A percentile compares a stretch with the other conserved stretches of the same genome.
These are phyloP conservation scores for Penicillium ucsense DNA, from an alignment of 495 filamentous ascomycete species.

Conservation along the genomic window DNA sequence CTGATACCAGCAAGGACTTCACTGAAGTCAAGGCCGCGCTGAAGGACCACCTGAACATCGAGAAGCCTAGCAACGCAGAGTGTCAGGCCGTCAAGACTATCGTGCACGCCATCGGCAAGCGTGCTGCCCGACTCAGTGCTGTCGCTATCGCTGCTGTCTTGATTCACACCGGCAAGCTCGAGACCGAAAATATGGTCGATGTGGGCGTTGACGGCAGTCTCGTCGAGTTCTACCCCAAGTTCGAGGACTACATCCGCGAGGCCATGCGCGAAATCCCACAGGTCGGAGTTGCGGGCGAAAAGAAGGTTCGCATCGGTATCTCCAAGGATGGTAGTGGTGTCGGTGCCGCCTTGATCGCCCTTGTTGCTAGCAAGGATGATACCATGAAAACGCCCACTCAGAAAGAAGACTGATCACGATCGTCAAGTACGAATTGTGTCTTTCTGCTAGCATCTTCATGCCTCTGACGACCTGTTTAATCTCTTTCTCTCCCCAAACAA, in stretches of 20 bases:
- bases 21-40: slow-evolving; percentile 63
- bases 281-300: slow-evolving; percentile 63
- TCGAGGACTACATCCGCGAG: slow-evolving; percentile 69
- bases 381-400: slow-evolving; percentile 10
- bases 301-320: slow-evolving; percentile 79
- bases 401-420: slow-evolving; percentile 4
- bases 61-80: slow-evolving; percentile 61
- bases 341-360: slow-evolving; percentile 81
- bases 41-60: slow-evolving; percentile 61
- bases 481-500: background rate
- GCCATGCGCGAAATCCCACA: slow-evolving; percentile 59
- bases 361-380: slow-evolving; percentile 47
- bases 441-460: background rate
- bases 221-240: slow-evolving; percentile 87
- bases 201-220: slow-evolving; percentile 85
- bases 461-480: background rate
- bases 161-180: slow-evolving; percentile 59
- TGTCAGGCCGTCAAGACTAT: slow-evolving; percentile 73
- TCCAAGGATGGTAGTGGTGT: slow-evolving; percentile 92
- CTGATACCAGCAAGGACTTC: slow-evolving; percentile 56
- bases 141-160: slow-evolving; percentile 78
- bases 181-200: slow-evolving; percentile 59
- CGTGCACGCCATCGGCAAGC: slow-evolving; percentile 73
- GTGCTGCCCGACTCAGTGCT: slow-evolving; percentile 80
- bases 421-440: background rate